Base-by-base conservation (phyloP, 2,329 filamentous ascomycete genomes). In the Diaporthe citrichinensis region DNA sequence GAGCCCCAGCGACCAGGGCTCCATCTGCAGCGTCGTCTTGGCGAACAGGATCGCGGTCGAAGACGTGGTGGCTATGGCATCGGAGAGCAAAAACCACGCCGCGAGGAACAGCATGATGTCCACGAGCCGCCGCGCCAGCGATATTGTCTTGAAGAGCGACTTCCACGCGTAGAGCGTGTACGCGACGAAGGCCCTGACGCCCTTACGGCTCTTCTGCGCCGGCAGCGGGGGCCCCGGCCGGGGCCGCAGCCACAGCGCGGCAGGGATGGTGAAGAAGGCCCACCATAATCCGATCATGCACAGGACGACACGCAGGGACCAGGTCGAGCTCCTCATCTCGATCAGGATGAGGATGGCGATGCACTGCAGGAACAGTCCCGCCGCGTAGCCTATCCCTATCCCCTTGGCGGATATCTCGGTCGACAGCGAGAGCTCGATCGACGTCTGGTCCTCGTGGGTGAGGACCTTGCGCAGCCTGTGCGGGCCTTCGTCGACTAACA, bases 11-110 rank as follows among this genome's bases (percentile, higher is more conserved):
- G 94, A 94, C 84, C 95, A 95, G 0, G 96, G 93, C 75, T 93
- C 90, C 97, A 99, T 99, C 78, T 94, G 91, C 14, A 99, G 88
- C 78, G 95, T 92, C 0, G 96, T 98, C 85, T 98, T 98, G 55
- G 96, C 97, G 82, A 98, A 99, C 14, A 99, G 88, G 39, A 98
- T 95, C 0, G 97, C 97, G 0, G 97, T 98, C 20, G 95, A 96
- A 46, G 94, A 97, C 0, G 98, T 96, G 0, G 97, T 98, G 10
- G 97, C 97, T 78, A 98, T 95, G 57, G 94, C 95, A 81, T 99
- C 97, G 9, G 94, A 98, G 2, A 99, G 89, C 41, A 99, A 89
- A 82, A 99, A 98, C 97, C 97, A 99, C 8, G 95, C 95, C 4
- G 90, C 91, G 6, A 99, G 89, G 82, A 97, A 97, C 9, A 96